Conservation (phyloP, 1,284 basidiomycete species). For the Gomphus bonarii region DNA sequence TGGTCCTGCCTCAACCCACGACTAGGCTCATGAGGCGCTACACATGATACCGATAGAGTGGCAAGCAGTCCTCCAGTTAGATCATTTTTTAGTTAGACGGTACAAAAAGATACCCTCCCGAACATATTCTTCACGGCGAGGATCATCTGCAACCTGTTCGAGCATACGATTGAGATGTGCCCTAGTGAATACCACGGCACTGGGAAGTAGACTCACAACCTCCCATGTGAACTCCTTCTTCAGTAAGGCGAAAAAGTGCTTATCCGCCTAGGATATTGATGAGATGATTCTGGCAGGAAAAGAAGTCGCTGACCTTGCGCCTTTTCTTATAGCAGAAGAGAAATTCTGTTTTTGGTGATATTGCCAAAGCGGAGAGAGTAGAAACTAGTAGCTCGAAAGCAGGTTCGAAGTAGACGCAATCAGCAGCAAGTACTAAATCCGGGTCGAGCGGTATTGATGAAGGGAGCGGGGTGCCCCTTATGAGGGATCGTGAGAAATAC, state of each 20-base stretch:
- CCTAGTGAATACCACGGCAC: not conserved
- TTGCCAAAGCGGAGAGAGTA: slow-evolving; percentile 60
- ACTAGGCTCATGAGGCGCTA: not conserved
- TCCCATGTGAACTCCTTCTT: slow-evolving; percentile 77
- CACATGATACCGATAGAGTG: not conserved
- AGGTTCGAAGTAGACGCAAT: slow-evolving; percentile 95
- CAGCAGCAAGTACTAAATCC: slow-evolving; percentile 74
- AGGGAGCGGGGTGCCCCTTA: slow-evolving; percentile 25
- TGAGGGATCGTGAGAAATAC: not conserved
- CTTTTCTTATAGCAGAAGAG: slow-evolving; percentile 92
- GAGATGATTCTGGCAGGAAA: not conserved
- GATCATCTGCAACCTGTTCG: slow-evolving; percentile 42
- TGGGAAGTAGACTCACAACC: slow-evolving; percentile 34
- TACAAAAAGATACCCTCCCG: slow-evolving; percentile 50
- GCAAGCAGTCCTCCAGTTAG: not conserved
- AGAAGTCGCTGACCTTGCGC: slow-evolving; percentile 52
- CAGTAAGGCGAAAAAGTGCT: slow-evolving; percentile 76
- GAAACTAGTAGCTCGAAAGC: slow-evolving; percentile 82
- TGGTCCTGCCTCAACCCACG: not conserved
- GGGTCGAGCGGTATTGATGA: slow-evolving; percentile 26
- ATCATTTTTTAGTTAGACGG: slow-evolving; percentile 22
- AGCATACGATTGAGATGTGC: not conserved
- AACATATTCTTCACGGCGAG: slow-evolving; percentile 36
- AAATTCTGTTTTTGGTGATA: slow-evolving; percentile 44
- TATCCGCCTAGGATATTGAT: slow-evolving; percentile 59